phyloP scores from a whole-genome alignment of 306 rosid genomes.

The Prunus mongolica region DNA sequence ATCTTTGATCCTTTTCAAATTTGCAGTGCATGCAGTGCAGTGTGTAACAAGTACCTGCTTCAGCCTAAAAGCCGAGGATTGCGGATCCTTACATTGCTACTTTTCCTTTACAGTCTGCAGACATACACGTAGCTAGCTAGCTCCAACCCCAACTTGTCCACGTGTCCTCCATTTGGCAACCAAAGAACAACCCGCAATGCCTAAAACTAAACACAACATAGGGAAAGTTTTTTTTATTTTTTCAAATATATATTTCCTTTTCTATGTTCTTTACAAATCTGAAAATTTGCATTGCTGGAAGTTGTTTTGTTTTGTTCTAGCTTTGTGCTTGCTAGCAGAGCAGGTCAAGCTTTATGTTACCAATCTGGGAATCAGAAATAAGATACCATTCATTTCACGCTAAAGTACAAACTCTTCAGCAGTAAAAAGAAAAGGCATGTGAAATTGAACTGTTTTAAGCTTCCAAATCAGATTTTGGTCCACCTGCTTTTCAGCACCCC shows the following conservation, averaged over 20 bases:
- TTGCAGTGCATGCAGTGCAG: conserved; percentile 16
- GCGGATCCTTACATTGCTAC: conserved; percentile 21
- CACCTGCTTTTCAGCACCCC: background rate
- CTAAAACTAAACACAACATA: too few relatives aligned
- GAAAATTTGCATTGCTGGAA: too few relatives aligned
- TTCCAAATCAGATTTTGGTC: background rate
- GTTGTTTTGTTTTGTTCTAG: background rate
- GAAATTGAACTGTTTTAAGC: background rate
- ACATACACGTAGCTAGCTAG: background rate
- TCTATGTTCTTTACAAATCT: too few relatives aligned
- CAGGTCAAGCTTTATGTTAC: background rate
- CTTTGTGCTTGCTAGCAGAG: background rate
- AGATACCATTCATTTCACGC: background rate
- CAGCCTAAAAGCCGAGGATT: conserved; percentile 43
- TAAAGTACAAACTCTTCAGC: background rate
- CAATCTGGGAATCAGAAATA: background rate
- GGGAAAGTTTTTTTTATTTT: too few relatives aligned
- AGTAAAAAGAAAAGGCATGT: background rate
- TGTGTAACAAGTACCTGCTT: background rate
- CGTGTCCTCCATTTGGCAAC: conserved; percentile 26
- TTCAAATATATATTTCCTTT: too few relatives aligned
- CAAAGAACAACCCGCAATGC: background rate
- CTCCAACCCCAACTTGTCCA: conserved; percentile 24
- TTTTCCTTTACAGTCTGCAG: background rate
- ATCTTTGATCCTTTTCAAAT: background rate